Conservation (phyloP, 2,329 filamentous ascomycete genomes). For the Scedosporium apiospermum region DNA sequence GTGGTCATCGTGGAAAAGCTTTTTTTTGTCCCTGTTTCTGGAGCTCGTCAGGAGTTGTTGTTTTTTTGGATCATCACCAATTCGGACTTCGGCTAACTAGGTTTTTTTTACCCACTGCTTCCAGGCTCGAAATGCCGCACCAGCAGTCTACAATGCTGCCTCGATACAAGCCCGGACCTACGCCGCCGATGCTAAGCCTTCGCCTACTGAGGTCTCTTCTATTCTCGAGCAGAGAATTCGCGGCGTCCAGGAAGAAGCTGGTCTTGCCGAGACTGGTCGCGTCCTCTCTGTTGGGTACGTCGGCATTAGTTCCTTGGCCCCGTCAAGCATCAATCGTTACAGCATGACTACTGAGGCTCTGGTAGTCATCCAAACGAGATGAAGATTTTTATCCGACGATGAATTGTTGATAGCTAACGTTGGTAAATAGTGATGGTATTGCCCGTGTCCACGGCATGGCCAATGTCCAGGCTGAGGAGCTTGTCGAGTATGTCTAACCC, state of each 20-base stretch:
- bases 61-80: slow-evolving; percentile 6
- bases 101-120: slow-evolving; percentile 32
- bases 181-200: slow-evolving; percentile 69
- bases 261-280: slow-evolving; percentile 95
- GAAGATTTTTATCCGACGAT: not conserved
- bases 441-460: slow-evolving; percentile 99
- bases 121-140: slow-evolving; percentile 79
- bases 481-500: slow-evolving; percentile 78
- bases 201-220: slow-evolving; percentile 96
- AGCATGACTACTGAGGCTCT: not conserved
- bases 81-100: slow-evolving; percentile 40
- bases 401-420: not conserved
- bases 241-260: slow-evolving; percentile 93
- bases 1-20: slow-evolving; percentile 17
- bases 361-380: not conserved
- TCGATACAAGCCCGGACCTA: slow-evolving; percentile 74
- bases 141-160: slow-evolving; percentile 62
- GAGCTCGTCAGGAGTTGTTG: slow-evolving; percentile 17
- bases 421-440: slow-evolving; percentile 85
- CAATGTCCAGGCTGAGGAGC: slow-evolving; percentile 99
- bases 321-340: not conserved
- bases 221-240: slow-evolving; percentile 99
- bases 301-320: slow-evolving; percentile 11
- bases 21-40: slow-evolving; percentile 2
- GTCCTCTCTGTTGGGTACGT: slow-evolving; percentile 98